Conservation (phyloP, 805 yeast species). For the Yamadazyma olivae region DNA sequence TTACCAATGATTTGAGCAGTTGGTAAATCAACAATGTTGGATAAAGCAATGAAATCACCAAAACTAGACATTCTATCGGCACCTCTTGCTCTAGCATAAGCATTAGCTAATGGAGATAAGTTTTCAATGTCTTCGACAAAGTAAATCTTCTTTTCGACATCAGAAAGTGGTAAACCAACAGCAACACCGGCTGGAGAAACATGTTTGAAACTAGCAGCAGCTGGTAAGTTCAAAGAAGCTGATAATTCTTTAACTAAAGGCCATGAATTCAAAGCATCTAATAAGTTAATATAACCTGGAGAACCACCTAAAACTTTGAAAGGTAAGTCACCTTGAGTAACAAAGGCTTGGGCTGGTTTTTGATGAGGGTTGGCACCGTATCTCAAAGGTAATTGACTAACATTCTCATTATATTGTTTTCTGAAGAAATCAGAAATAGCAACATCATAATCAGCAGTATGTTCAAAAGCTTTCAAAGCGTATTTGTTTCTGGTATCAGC, state of each 20-base stretch:
- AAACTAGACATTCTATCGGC: constrained; percentile 99
- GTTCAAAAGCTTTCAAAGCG: constrained; percentile 97
- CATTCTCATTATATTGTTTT: constrained; percentile 90
- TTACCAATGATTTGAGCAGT: constrained; percentile 96
- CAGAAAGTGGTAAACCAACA: constrained; percentile 90
- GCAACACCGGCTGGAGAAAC: constrained; percentile 99
- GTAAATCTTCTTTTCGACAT: constrained; percentile 90
- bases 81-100: constrained; percentile 99
- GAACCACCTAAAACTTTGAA: constrained; percentile 92
- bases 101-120: constrained; percentile 94
- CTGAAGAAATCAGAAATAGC: constrained; percentile 96
- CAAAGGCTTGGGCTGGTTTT: constrained; percentile 97
- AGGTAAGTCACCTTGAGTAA: constrained; percentile 82
- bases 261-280: constrained; percentile 98
- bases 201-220: constrained; percentile 98
- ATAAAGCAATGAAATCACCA: constrained; percentile 97
- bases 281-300: constrained; percentile 95
- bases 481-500: constrained; percentile 71
- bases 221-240: constrained; percentile 91
- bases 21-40: constrained; percentile 93
- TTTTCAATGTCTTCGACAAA: constrained; percentile 93
- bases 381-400: constrained; percentile 87
- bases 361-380: constrained; percentile 99
- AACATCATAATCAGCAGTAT: constrained; percentile 95
- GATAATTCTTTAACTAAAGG: constrained; percentile 96